Evolutionary conservation across 345 rosid species (phyloP).

Genomic region (Rubroshorea leprosula): DNA sequence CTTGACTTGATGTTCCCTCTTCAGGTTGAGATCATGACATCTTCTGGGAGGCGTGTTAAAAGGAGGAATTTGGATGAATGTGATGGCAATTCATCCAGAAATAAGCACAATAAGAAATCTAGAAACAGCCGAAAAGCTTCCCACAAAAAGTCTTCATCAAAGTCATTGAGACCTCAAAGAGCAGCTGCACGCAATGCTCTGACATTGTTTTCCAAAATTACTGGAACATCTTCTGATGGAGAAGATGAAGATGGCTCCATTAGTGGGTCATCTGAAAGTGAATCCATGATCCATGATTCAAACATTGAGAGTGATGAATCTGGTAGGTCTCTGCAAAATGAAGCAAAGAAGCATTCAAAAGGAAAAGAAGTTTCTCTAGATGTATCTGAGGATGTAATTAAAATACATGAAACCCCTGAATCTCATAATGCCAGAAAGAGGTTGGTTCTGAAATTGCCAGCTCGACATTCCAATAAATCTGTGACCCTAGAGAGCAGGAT

Average conservation of each 20-base stretch:
- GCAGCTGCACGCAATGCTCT: conserved; percentile 96
- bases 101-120: conserved; percentile 42
- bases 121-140: conserved; percentile 49
- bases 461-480: conserved; percentile 46
- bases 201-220: conserved; percentile 71
- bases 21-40: conserved; percentile 78
- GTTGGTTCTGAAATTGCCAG: conserved; percentile 75
- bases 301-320: conserved; percentile 59
- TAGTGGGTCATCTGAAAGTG: conserved; percentile 66
- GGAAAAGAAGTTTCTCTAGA: conserved; percentile 59
- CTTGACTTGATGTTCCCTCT: conserved; percentile 16
- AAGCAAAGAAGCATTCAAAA: conserved; percentile 48
- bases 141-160: conserved; percentile 53
- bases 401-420: conserved; percentile 34
- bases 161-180: conserved; percentile 81
- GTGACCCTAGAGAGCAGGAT: conserved; percentile 25
- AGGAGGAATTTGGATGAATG: conserved; percentile 73
- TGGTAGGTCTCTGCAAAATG: conserved; percentile 43
- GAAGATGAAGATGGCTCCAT: conserved; percentile 73
- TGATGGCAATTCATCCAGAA: conserved; percentile 45
- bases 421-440: conserved; percentile 53
- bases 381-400: conserved; percentile 41
- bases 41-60: conserved; percentile 90
- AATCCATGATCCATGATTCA: conserved; percentile 53
- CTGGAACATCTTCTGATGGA: conserved; percentile 67